Percentiles rank a stretch among this genome's conserved stretches.
These are phyloP conservation scores for Chiua sp. DNA, from an alignment of 1,284 basidiomycete species.

Conservation along the genomic window DNA sequence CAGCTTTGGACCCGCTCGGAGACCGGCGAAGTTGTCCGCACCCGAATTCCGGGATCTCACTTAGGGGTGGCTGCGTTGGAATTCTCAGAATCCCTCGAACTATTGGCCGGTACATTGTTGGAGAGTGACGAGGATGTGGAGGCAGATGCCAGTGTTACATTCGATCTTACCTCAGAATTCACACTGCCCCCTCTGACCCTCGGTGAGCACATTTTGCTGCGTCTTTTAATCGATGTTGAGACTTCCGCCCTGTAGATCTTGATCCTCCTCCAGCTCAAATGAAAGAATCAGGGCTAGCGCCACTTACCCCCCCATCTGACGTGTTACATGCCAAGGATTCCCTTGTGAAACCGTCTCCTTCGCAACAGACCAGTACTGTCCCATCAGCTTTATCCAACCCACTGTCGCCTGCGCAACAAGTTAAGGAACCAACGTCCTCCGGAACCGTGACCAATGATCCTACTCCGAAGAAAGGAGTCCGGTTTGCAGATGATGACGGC, in stretches of 20 bases:
- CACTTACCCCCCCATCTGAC: constrained; percentile 3
- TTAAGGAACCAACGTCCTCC: constrained; percentile 6
- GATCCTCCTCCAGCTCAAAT: constrained; percentile 19
- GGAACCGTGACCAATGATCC: constrained; percentile 23
- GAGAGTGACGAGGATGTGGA: constrained; percentile 20
- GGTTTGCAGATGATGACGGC: constrained; percentile 65
- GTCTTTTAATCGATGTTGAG: constrained; percentile 14
- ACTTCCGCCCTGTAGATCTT: constrained; percentile 23
- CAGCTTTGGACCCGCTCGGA: constrained; percentile 55
- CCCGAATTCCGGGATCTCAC: constrained; percentile 50
- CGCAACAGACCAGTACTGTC: constrained; percentile 1
- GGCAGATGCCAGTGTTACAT: constrained; percentile 9
- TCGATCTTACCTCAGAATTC: constrained; percentile 22
- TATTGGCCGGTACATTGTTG: constrained; percentile 51
- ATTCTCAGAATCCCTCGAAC: constrained; percentile 67
- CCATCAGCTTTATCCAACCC: background rate
- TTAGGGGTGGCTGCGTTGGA: constrained; percentile 77
- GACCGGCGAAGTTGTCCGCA: constrained; percentile 40
- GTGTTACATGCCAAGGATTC: constrained; percentile 7
- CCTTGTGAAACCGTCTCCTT: background rate
- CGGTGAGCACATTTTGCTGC: constrained; percentile 19
- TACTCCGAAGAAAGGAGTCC: constrained; percentile 62
- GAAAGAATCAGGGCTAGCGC: constrained; percentile 5
- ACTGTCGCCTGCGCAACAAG: constrained; percentile 7
- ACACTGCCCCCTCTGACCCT: constrained; percentile 17